Percentiles rank a stretch among this genome's conserved stretches.
Evolutionary conservation across 2,329 filamentous ascomycete genomes (phyloP).

Genomic region (Trichophyton schoenleinii): DNA sequence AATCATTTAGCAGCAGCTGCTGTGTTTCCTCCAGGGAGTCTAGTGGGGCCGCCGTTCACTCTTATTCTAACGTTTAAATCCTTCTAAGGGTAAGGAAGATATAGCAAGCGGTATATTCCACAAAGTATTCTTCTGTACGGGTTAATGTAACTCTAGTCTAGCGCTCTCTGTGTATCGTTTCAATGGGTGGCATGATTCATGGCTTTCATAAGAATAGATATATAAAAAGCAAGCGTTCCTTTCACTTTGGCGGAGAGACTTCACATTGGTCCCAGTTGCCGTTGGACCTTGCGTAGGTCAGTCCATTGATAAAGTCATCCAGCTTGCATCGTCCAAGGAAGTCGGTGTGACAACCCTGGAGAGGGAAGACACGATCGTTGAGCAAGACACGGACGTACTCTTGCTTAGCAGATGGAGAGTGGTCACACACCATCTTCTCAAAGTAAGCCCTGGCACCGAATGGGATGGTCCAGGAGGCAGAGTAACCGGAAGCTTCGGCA

Average conservation of each 20-base stretch:
- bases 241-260: not conserved
- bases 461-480: constrained; percentile 66
- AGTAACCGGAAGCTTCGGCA: constrained; percentile 51
- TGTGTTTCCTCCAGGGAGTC: too few species aligned
- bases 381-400: constrained; percentile 68
- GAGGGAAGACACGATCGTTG: constrained; percentile 67
- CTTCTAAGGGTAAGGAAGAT: too few species aligned
- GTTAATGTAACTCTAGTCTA: too few species aligned
- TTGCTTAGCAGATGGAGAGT: constrained; percentile 29
- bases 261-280: constrained; percentile 61
- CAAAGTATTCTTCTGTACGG: too few species aligned
- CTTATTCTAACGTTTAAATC: too few species aligned
- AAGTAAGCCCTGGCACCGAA: constrained; percentile 74
- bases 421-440: constrained; percentile 66
- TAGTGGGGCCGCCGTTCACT: too few species aligned
- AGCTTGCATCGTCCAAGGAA: constrained; percentile 57
- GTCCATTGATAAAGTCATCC: constrained; percentile 56
- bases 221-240: not conserved
- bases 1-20: too few species aligned
- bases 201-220: not conserved
- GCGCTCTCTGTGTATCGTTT: too few species aligned
- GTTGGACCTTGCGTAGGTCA: constrained; percentile 59
- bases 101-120: too few species aligned
- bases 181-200: not conserved
- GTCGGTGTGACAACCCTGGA: constrained; percentile 60